Evolutionary conservation across 2,329 filamentous ascomycete species (phyloP), one percentile per base, ranked within the genome.

Genomic region (Curvularia lunata): DNA sequence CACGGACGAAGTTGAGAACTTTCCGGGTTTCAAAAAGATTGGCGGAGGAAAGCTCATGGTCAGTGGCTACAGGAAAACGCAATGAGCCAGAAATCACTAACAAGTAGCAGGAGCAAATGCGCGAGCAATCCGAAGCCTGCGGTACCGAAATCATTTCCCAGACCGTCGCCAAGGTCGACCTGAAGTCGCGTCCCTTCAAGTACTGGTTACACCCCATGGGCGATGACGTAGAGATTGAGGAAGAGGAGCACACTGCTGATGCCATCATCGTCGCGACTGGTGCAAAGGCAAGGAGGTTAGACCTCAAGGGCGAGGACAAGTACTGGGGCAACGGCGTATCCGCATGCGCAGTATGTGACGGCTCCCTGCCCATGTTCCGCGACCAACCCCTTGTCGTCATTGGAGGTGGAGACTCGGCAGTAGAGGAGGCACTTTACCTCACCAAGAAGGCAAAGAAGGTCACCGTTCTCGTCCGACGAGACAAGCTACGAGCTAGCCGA

Each of bases 251-350:
- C 83, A 99, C 95, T 4, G 92, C 95, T 56, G 94, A 98, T 77
- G 85, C 92, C 46, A 82, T 99, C 70, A 97, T 99, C 79, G 88
- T 99, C 66, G 96, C 95, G 40, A 99, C 95, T 0, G 95, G 95
- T 67, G 95, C 96, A 48, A 97, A 94, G 62, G 95, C 95, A 34
- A 85, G 91, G 66, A 86, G 96, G 63, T 82, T 99, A 54, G 83
- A 89, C 76, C 86, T 99, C 46, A 83, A 88, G 12, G 96, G 95
- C 53, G 95, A 99, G 83, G 91, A 96, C 54, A 91, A 88, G 77
- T 99, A 92, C 86, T 99, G 96, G 96, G 93, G 97, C 77, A 95
- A 91, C 77, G 95, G 95, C 67, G 92, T 99, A 75, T 95, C 90
- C 51, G 95, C 95, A 48, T 99, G 95, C 80, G 95, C 95, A 32